These are phyloP conservation scores for Inonotus obliquus DNA, from an alignment of 1,284 basidiomycete species.

Conservation along the genomic window DNA sequence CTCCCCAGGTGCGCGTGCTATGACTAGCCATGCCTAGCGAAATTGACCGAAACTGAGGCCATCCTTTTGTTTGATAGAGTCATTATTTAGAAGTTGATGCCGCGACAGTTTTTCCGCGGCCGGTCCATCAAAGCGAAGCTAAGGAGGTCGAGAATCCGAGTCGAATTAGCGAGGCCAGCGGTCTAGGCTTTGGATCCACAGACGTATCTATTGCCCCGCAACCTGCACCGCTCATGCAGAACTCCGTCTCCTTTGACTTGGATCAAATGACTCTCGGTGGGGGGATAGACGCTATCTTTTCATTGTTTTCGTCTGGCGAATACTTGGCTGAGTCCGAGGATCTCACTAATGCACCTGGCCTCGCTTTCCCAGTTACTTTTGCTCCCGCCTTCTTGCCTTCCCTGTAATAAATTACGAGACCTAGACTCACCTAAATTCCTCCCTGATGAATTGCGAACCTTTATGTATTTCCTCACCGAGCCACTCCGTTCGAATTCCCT, in stretches of 20 bases:
- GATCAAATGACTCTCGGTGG: background rate
- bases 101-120: background rate
- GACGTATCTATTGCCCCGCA: background rate
- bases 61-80: background rate
- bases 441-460: background rate
- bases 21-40: background rate
- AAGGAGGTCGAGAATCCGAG: background rate
- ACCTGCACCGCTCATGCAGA: background rate
- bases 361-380: background rate
- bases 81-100: background rate
- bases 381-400: background rate
- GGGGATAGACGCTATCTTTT: background rate
- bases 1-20: background rate
- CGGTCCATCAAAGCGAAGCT: background rate
- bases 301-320: background rate
- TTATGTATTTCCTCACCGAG: too few relatives aligned
- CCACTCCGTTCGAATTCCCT: too few relatives aligned
- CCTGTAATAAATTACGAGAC: background rate
- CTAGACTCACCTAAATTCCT: background rate
- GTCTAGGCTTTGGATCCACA: background rate
- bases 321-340: background rate
- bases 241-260: background rate
- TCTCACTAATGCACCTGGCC: background rate
- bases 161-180: background rate
- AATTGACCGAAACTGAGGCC: background rate